phyloP scores from a whole-genome alignment of 148 eudicot species.

The Fallopia convolvulus region DNA sequence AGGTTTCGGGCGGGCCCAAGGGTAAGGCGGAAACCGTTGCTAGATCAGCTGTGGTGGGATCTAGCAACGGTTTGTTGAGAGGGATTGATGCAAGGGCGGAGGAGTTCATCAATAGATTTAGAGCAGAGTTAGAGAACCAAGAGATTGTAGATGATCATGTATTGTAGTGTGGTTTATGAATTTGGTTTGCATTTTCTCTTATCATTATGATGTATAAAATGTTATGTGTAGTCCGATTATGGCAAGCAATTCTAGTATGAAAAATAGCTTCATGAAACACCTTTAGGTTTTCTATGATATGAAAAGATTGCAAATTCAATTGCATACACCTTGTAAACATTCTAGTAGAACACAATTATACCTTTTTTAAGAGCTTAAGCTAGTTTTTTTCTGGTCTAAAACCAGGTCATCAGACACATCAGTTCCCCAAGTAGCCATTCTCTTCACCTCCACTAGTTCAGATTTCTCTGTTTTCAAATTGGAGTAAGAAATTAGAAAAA shows the following conservation, averaged over 20 bases:
- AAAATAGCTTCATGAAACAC: not conserved
- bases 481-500: not conserved
- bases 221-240: not conserved
- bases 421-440: constrained; percentile 79
- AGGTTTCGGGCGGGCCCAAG: not conserved
- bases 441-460: constrained; percentile 54
- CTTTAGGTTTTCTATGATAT: not conserved
- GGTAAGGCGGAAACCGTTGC: not conserved
- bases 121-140: constrained; percentile 46
- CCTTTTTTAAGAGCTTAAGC: constrained; percentile 95
- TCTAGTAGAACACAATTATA: constrained; percentile 6
- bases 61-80: constrained; percentile 20
- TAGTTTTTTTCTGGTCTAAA: constrained; percentile 60
- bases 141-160: constrained; percentile 33
- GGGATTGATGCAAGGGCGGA: constrained; percentile 53
- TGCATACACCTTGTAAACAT: not conserved
- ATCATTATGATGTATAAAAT: not conserved
- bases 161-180: constrained; percentile 20
- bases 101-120: constrained; percentile 43
- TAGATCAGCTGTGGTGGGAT: not conserved
- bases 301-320: not conserved
- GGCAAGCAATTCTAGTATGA: not conserved
- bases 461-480: constrained; percentile 37
- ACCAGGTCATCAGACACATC: constrained; percentile 88
- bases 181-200: not conserved